Conservation (phyloP, 805 yeast species). For the Monosporozyma aquatica region DNA sequence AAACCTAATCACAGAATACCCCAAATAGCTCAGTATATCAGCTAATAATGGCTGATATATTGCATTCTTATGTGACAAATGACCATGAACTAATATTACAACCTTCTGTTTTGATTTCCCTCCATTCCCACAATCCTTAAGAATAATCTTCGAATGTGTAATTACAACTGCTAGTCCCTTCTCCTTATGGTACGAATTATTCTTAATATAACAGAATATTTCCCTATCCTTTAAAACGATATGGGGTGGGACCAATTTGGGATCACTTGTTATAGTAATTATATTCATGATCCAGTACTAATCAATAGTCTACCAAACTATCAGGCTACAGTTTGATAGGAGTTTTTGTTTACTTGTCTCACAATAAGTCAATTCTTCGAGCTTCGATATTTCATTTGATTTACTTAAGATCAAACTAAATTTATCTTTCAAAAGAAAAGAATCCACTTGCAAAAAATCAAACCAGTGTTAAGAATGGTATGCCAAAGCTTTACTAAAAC, state of each 20-base stretch:
- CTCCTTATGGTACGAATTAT: background rate
- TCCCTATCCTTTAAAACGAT: background rate
- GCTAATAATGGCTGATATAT: constrained; percentile 64
- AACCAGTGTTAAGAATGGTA: too few relatives aligned
- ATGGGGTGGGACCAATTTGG: too few relatives aligned
- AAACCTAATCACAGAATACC: constrained; percentile 60
- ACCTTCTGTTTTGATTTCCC: constrained; percentile 28
- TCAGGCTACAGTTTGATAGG: too few relatives aligned
- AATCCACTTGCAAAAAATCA: too few relatives aligned
- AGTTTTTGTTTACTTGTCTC: too few relatives aligned
- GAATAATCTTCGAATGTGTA: constrained; percentile 4
- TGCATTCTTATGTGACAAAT: constrained; percentile 75
- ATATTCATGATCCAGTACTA: background rate
- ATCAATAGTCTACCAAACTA: too few relatives aligned
- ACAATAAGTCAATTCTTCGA: too few relatives aligned
- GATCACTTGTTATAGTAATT: background rate
- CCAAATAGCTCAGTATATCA: constrained; percentile 48
- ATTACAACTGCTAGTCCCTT: constrained; percentile 6
- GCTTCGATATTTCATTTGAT: too few relatives aligned
- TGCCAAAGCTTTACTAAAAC: too few relatives aligned
- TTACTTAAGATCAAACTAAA: too few relatives aligned
- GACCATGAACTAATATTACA: constrained; percentile 72
- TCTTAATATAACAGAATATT: background rate
- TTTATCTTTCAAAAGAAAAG: too few relatives aligned
- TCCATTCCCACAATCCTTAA: constrained; percentile 7